Conservation (phyloP, 2,329 filamentous ascomycete species). For the Xylariaceae sp. region DNA sequence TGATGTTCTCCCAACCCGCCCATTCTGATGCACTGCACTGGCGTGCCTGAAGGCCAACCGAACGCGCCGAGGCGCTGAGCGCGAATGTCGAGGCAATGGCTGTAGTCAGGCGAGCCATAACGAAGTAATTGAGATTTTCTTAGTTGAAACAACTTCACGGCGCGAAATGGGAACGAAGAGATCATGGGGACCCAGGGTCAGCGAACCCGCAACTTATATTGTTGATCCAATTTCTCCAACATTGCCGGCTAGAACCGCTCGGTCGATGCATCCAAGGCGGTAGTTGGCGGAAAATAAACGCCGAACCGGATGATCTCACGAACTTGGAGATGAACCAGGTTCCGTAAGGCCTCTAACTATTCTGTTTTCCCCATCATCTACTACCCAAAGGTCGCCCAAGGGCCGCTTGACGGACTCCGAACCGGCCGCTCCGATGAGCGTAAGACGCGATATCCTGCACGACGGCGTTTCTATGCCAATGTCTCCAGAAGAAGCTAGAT, state of each 20-base stretch:
- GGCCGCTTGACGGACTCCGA: not conserved
- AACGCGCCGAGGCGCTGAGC: conserved; percentile 9
- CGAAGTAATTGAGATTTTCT: not conserved
- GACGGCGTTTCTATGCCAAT: conserved; percentile 4
- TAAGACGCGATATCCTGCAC: conserved; percentile 10
- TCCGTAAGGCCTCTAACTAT: too few relatives aligned
- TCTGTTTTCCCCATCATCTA: too few relatives aligned
- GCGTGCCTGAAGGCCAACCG: not conserved
- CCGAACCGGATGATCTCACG: not conserved
- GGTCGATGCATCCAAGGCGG: not conserved
- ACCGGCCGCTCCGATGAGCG: conserved; percentile 1
- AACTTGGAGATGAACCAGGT: not conserved
- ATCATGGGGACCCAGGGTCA: not conserved
- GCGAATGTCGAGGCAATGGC: conserved; percentile 9
- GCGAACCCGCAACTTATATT: conserved; percentile 6
- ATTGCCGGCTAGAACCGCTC: not conserved
- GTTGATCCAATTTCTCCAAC: not conserved
- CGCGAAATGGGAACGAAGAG: not conserved
- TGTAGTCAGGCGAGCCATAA: conserved; percentile 7
- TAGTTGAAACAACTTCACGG: not conserved
- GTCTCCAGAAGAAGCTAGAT: conserved; percentile 5
- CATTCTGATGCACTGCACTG: conserved; percentile 21
- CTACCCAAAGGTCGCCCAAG: not conserved
- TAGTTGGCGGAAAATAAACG: conserved; percentile 7
- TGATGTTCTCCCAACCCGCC: conserved; percentile 36